Percentiles rank a stretch among this genome's conserved stretches.
Conservation (phyloP, 441 rosid species). For the Populus hybrid region DNA sequence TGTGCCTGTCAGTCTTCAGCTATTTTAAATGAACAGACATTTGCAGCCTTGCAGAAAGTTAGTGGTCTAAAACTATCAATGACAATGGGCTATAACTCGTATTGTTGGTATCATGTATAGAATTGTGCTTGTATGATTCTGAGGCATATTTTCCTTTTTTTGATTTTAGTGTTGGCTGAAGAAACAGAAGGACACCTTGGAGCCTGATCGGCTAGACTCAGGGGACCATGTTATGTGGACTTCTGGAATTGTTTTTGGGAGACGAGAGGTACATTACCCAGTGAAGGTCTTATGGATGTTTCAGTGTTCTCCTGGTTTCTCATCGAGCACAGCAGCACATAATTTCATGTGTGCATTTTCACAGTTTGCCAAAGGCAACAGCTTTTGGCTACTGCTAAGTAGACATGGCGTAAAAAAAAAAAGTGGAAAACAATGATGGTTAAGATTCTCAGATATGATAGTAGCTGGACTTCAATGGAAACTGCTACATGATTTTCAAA, state of each 20-base stretch:
- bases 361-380: not conserved
- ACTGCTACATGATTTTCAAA: not conserved
- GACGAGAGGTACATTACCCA: slow-evolving; percentile 68
- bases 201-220: slow-evolving; percentile 62
- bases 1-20: too few species aligned
- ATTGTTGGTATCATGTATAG: not conserved
- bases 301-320: not conserved
- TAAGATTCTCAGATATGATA: not conserved
- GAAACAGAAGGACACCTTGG: slow-evolving; percentile 76
- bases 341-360: not conserved
- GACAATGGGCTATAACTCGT: not conserved
- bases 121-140: slow-evolving; percentile 1
- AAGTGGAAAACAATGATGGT: not conserved
- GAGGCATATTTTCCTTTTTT: slow-evolving; percentile 2
- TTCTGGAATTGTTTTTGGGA: slow-evolving; percentile 84
- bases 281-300: slow-evolving; percentile 1
- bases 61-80: not conserved
- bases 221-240: slow-evolving; percentile 72
- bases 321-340: not conserved
- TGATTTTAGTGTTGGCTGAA: slow-evolving; percentile 80
- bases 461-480: not conserved
- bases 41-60: not conserved
- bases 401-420: not conserved
- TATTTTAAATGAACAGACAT: not conserved
- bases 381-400: not conserved